Conservation (phyloP, 257 asterid species). For the Mentha longifolia region DNA sequence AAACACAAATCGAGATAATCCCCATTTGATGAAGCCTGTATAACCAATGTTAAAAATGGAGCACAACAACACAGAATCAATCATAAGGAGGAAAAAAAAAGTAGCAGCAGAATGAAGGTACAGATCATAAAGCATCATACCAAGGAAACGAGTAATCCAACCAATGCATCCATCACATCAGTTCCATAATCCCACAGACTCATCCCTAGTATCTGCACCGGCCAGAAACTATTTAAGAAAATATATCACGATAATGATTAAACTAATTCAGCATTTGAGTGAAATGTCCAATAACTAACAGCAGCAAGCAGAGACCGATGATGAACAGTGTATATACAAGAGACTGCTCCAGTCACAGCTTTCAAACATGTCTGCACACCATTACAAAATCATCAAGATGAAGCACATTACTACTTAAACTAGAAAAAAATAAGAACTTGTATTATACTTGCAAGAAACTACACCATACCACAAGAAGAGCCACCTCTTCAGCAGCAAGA, state of each 20-base stretch:
- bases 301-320: conserved; percentile 69
- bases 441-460: conserved; percentile 7
- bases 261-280: background rate
- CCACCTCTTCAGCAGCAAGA: conserved; percentile 66
- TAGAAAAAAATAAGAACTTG: background rate
- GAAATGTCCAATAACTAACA: conserved; percentile 52
- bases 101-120: conserved; percentile 25
- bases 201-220: conserved; percentile 70
- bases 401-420: conserved; percentile 18
- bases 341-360: conserved; percentile 76
- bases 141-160: conserved; percentile 67
- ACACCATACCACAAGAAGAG: conserved; percentile 79
- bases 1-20: conserved; percentile 74
- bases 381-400: conserved; percentile 17
- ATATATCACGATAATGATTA: background rate
- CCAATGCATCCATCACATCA: conserved; percentile 84
- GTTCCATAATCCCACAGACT: conserved; percentile 83
- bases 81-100: conserved; percentile 2
- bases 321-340: conserved; percentile 63
- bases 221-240: conserved; percentile 22
- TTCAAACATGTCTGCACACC: conserved; percentile 73
- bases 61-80: conserved; percentile 7
- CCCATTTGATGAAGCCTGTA: conserved; percentile 83
- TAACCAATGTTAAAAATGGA: conserved; percentile 6
- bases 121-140: conserved; percentile 45